Evolutionary conservation across 1,284 basidiomycete species (phyloP).

Genomic region (Butyriboletus pseudospeciosus): DNA sequence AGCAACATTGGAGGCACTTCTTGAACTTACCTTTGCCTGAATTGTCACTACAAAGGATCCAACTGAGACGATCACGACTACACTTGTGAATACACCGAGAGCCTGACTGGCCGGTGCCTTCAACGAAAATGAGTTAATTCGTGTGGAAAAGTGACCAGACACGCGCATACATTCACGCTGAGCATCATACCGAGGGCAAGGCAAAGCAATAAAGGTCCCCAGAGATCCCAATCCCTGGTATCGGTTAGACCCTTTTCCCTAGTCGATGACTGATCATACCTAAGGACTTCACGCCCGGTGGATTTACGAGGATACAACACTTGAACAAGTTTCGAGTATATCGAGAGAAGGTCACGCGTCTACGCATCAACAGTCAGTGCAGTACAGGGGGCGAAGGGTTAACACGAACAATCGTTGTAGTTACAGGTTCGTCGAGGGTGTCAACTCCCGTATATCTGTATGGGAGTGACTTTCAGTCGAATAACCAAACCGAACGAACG

Average conservation of each 20-base stretch:
- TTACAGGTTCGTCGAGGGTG: conserved; percentile 89
- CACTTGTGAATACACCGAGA: conserved; percentile 85
- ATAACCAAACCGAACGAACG: background rate
- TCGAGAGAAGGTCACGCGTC: conserved; percentile 83
- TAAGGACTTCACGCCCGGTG: conserved; percentile 72
- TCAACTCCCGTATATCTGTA: conserved; percentile 74
- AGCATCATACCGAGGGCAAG: conserved; percentile 82
- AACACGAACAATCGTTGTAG: conserved; percentile 75
- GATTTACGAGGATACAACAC: conserved; percentile 83
- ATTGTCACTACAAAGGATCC: conserved; percentile 87
- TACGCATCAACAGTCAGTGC: conserved; percentile 33
- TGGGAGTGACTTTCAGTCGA: background rate
- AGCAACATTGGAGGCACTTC: background rate
- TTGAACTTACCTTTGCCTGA: conserved; percentile 71
- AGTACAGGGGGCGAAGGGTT: conserved; percentile 2
- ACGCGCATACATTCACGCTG: conserved; percentile 71
- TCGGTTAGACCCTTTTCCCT: conserved; percentile 6
- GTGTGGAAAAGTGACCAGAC: background rate
- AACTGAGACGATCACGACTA: conserved; percentile 85
- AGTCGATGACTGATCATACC: conserved; percentile 39
- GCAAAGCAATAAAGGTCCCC: conserved; percentile 89
- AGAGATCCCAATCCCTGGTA: conserved; percentile 89
- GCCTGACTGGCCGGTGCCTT: conserved; percentile 83
- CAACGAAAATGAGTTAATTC: background rate
- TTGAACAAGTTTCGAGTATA: conserved; percentile 88